Evolutionary conservation across 208 protist genomes (phyloP).

Genomic region (Trypanosoma brucei): DNA sequence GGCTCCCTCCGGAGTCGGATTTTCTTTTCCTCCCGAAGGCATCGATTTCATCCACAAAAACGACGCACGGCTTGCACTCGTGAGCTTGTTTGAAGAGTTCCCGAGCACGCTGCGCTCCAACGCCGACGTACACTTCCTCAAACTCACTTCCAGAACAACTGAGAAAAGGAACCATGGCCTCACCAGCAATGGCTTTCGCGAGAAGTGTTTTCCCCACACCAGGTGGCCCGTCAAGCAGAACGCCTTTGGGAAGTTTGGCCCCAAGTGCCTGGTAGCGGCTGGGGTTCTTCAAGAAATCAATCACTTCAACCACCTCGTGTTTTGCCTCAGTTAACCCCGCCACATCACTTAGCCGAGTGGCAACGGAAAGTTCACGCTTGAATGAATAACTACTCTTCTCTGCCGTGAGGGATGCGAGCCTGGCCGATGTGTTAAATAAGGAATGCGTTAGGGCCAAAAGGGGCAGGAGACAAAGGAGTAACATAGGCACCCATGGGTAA

Average conservation of each 20-base stretch:
- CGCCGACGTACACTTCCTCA: conserved; percentile 97
- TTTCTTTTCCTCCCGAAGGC: conserved; percentile 86
- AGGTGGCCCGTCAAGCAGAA: conserved; percentile 94
- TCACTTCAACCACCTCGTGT: conserved; percentile 88
- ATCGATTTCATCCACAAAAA: conserved; percentile 98
- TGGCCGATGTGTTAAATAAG: conserved; percentile 39
- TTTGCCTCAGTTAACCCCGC: conserved; percentile 84
- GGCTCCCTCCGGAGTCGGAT: conserved; percentile 54
- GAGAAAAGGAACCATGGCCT: conserved; percentile 94
- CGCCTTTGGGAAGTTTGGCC: conserved; percentile 93
- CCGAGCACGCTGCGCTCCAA: conserved; percentile 92
- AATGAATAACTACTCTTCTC: conserved; percentile 71
- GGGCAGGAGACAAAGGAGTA: conserved; percentile 68
- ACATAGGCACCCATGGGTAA: conserved; percentile 79
- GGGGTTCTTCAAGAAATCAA: conserved; percentile 94
- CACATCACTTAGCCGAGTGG: conserved; percentile 70
- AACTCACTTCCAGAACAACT: conserved; percentile 93
- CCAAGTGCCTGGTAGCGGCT: conserved; percentile 91
- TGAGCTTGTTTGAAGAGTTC: conserved; percentile 92
- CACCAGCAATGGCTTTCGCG: conserved; percentile 82
- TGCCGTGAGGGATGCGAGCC: conserved; percentile 25
- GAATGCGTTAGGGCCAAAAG: conserved; percentile 44
- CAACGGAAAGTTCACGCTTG: conserved; percentile 57
- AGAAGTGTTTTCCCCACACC: conserved; percentile 95
- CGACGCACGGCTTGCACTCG: conserved; percentile 93